phyloP scores from a whole-genome alignment of 23 red algal species.

The Gracilariopsis chorda region DNA sequence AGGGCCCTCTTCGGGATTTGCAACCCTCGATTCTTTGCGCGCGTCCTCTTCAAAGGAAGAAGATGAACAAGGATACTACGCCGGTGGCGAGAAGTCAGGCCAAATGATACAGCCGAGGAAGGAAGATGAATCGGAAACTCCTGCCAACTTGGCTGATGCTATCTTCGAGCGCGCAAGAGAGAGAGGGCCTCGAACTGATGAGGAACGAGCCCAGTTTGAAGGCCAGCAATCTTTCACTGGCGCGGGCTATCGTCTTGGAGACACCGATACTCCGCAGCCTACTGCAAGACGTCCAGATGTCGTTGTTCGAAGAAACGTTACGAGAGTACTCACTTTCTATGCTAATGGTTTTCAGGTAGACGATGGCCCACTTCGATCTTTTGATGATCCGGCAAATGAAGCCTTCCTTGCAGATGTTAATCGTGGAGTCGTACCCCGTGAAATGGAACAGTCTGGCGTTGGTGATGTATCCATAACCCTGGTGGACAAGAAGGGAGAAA shows the following conservation, averaged over 20 bases:
- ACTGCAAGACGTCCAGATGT: constrained; percentile 36
- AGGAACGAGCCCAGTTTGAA: constrained; percentile 64
- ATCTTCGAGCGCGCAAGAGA: constrained; percentile 85
- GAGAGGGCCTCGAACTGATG: constrained; percentile 45
- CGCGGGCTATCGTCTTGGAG: constrained; percentile 90
- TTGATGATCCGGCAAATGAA: constrained; percentile 86
- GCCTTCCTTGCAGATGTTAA: constrained; percentile 90
- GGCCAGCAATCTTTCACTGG: constrained; percentile 71
- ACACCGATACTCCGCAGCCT: background rate
- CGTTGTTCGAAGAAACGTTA: constrained; percentile 66
- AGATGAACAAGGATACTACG: constrained; percentile 83
- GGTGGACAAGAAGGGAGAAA: constrained; percentile 76
- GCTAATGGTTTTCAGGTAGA: constrained; percentile 91
- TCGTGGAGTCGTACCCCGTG: constrained; percentile 83
- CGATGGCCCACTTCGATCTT: constrained; percentile 76
- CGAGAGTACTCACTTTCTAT: constrained; percentile 84
- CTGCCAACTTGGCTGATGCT: constrained; percentile 48
- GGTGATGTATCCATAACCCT: constrained; percentile 88
- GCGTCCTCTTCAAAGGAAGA: constrained; percentile 38
- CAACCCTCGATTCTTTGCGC: constrained; percentile 58
- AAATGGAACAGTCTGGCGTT: constrained; percentile 88
- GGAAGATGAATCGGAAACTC: background rate
- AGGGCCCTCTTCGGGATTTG: constrained; percentile 24
- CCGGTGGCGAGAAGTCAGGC: constrained; percentile 93
- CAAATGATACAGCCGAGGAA: constrained; percentile 87